Conservation (phyloP, 768 basidiomycete species). For the Porpolomopsis calyptriformis region DNA sequence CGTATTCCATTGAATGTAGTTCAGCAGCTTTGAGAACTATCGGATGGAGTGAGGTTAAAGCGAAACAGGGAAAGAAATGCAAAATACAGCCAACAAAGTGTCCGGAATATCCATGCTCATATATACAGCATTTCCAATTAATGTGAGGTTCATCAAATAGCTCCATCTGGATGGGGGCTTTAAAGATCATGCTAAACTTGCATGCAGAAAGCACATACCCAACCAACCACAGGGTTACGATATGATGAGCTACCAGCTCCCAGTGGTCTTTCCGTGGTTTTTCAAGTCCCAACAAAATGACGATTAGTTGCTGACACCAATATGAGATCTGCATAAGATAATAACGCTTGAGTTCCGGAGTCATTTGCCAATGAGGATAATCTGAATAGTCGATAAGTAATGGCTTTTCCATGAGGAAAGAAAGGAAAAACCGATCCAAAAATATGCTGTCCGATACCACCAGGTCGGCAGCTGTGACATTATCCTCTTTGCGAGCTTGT, state of each 20-base stretch:
- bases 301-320: constrained; percentile 89
- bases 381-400: constrained; percentile 29
- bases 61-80: neutral
- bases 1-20: constrained; percentile 67
- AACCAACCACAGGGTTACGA: constrained; percentile 91
- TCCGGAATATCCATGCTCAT: constrained; percentile 98
- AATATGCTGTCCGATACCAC: constrained; percentile 76
- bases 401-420: neutral
- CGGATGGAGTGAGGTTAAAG: neutral
- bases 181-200: neutral
- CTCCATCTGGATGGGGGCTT: constrained; percentile 56
- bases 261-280: constrained; percentile 88
- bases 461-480: constrained; percentile 76
- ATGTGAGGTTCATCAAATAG: constrained; percentile 67
- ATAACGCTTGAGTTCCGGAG: constrained; percentile 74
- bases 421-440: constrained; percentile 62
- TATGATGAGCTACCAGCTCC: constrained; percentile 83
- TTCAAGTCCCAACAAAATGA: constrained; percentile 76
- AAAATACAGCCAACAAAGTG: constrained; percentile 61
- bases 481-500: constrained; percentile 42
- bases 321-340: constrained; percentile 91
- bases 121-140: constrained; percentile 85
- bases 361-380: constrained; percentile 88
- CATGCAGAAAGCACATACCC: constrained; percentile 40
- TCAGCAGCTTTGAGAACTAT: constrained; percentile 76